These are phyloP conservation scores for Pharus latifolius DNA, from an alignment of 176 grass and related monocot species.

Conservation along the genomic window DNA sequence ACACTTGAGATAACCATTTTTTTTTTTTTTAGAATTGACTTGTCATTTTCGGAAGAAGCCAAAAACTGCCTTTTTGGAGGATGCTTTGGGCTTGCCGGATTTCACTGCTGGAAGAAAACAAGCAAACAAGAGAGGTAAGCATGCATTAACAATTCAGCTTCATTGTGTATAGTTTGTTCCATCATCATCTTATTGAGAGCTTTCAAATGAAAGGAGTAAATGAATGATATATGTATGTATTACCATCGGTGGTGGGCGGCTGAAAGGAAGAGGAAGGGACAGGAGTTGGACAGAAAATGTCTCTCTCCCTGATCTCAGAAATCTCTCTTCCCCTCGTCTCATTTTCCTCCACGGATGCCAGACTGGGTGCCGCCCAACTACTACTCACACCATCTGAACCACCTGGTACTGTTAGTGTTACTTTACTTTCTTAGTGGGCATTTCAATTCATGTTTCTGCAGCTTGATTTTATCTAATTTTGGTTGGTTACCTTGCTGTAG, in stretches of 20 bases:
- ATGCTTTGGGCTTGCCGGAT: constrained; percentile 19
- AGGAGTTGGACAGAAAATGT: not conserved
- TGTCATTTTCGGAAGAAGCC: constrained; percentile 43
- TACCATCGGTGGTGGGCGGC: too few species aligned
- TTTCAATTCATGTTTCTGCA: not conserved
- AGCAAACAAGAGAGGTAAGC: too few species aligned
- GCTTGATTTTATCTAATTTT: not conserved
- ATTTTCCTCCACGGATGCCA: constrained; percentile 1
- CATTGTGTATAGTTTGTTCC: too few species aligned
- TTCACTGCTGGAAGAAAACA: not conserved
- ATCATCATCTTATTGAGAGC: too few species aligned
- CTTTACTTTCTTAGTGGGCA: not conserved
- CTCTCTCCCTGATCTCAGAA: constrained; percentile 11
- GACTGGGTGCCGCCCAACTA: constrained; percentile 5
- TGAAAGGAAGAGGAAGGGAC: not conserved
- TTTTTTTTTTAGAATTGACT: too few species aligned
- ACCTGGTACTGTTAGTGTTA: not conserved
- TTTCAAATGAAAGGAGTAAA: too few species aligned
- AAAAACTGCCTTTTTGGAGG: constrained; percentile 28
- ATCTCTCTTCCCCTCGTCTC: constrained; percentile 7
- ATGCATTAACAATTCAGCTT: too few species aligned
- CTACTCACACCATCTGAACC: not conserved
- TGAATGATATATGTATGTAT: too few species aligned
- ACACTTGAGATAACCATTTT: too few species aligned
- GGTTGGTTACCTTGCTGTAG: not conserved